Base-by-base conservation (phyloP, 2,329 filamentous ascomycete genomes). In the Monilinia laxa region DNA sequence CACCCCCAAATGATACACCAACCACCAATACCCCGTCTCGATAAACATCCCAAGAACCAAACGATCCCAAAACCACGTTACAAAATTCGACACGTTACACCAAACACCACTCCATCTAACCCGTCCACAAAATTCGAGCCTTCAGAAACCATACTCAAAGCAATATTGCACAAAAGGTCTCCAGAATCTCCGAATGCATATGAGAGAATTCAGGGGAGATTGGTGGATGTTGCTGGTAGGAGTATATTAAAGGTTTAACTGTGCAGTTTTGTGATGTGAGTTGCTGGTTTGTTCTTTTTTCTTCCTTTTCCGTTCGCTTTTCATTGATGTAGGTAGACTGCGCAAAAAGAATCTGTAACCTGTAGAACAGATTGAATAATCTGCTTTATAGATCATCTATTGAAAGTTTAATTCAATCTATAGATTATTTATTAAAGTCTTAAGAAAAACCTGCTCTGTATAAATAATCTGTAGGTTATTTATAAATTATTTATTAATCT, bases 161-260 rank as follows among this genome's bases (percentile, higher is more conserved):
- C 9, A 72, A 69, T 58, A 60, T 71, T 23, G 56, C 67, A 72
- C 70, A 7, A 70, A 71, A 35, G 63, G 57, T 70, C 69, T 4
- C 65, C 65, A 14, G 68, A 71, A 38, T 67, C 68, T 3, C 62
- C 42, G n/a, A 16, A 68, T 14, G 68, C 69, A 47, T 66, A 67
- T 47, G 65, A 51, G 3, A 60, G 67, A 23, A 45, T 69, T 2
- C 57, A 65, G 14, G 31, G 25, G 4, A 20, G 54, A 23, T 35
- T 35, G 16, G 20, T 5, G 1, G n/a, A 51, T 51, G 20, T 23
- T 51, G 12, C 47, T 51, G n/a, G 47, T 4, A 23, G 20, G 18
- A 62, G 56, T 47, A 65, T 72, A 65, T 72, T 1, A 70, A 60
- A 35, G 70, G 69, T 18, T 52, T 72, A 45, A 47, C 66, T 12